Evolutionary conservation across 441 rosid species (phyloP), one percentile per base, ranked within the genome.

Genomic region (Syzygium malaccense): DNA sequence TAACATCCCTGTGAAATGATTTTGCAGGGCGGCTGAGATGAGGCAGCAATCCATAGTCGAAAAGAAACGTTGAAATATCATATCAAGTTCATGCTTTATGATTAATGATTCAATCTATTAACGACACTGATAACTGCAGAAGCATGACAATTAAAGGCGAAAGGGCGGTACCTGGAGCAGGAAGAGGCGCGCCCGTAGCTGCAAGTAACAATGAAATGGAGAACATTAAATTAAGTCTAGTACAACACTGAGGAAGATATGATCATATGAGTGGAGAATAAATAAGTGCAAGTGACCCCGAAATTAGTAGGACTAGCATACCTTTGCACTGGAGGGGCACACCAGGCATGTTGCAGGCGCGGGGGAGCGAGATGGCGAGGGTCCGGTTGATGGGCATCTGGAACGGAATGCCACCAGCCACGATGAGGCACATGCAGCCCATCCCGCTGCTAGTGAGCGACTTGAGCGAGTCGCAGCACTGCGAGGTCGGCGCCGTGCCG

Each of bases 271-370:
- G 80, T 37, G 12, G 17, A 71, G 28, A 71, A 20, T 18, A 37
- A 71, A 20, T 18, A 37, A 71, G n/a, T 75, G n/a, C 5, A 0
- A 23, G 18, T 2, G 51, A 75, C 83, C 25, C n/a, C 83, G 41
- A 23, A 75, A 71, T 37, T 5, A 71, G 53, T 6, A 75, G 83
- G 18, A 41, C 17, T 41, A 41, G 53, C 83, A 41, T 88, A 91
- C 97, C 94, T 94, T 94, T 91, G 96, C 99, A 96, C 71, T 96
- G 97, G 89, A 98, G 89, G 25, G 99, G 98, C 86, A 96, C 95
- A 18, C 95, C 92, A 23, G 96, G 94, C 98, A 95, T 95, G 95
- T 96, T 96, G 87, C 99, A 96, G 54, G 98, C 96, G 0, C 96
- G 95, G 19, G 99, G 99, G 71, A 98, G 98, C 75, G 96, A 93